Conservation (phyloP, 192 early-diverging fungal genomes). For the Umbelopsis vinacea region DNA sequence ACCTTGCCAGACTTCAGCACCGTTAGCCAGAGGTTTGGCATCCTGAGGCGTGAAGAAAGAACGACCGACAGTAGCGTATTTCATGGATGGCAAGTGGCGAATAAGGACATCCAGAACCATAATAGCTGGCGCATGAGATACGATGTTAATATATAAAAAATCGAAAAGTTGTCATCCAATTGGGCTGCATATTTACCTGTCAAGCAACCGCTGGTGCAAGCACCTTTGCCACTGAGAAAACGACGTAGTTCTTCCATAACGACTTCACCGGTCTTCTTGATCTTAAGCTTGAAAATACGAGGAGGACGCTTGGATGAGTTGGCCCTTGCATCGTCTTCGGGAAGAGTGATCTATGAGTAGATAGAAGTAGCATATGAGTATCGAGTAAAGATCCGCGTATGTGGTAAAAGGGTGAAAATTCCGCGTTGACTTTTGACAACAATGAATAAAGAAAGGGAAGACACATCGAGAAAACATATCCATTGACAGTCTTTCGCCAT, state of each 20-base stretch:
- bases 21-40: conserved; percentile 57
- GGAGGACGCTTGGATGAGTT: conserved; percentile 41
- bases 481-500: not conserved
- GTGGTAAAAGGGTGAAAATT: too few relatives aligned
- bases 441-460: too few relatives aligned
- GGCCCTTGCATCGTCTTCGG: conserved; percentile 43
- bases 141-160: conserved; percentile 33
- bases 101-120: conserved; percentile 83
- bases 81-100: conserved; percentile 79
- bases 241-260: conserved; percentile 64
- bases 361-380: not conserved
- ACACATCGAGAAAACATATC: not conserved
- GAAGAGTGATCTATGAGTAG: conserved; percentile 40
- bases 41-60: conserved; percentile 90
- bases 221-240: conserved; percentile 53
- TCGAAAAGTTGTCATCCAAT: conserved; percentile 6
- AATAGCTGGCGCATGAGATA: conserved; percentile 48
- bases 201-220: conserved; percentile 45
- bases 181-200: conserved; percentile 32
- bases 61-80: conserved; percentile 79
- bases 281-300: conserved; percentile 64
- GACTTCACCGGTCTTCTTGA: conserved; percentile 70
- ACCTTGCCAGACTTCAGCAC: conserved; percentile 92
- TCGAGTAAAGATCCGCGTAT: too few relatives aligned
- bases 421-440: too few relatives aligned